Evolutionary conservation across 192 early-diverging fungal species (phyloP), one percentile per base, ranked within the genome.

Genomic region (Lobosporangium transversale): DNA sequence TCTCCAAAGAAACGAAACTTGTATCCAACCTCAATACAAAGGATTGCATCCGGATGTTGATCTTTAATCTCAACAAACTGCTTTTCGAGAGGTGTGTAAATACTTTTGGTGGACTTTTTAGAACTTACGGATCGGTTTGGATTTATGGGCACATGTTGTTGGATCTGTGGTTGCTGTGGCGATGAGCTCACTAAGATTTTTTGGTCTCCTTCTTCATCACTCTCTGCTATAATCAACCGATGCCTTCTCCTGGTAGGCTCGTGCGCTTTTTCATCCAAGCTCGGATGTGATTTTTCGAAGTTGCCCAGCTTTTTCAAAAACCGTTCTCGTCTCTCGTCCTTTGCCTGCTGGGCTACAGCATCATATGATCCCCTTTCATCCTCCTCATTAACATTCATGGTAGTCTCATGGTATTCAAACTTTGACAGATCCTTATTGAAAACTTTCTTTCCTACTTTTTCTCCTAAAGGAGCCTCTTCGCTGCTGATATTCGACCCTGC

Each of bases 1-100:
- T 94, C 89, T 37, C 87, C 94, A 86, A 97, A 97, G 57, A 97
- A 95, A 14, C 93, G 83, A 79, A 83, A 97, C 80, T 94, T 94
- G 86, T 97, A 96, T n/a, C 95, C 95, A 12, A 97, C 95, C 70
- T 97, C 95, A 4, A 97, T 88, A 1, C 89, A 87, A 36, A 97
- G 84, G 18, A 97, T 57, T 29, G 86, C 84, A 63, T 89, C 90
- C 1, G 92, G 90, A 70, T 95, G 73, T 49, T 84, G 61, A 17
- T 75, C 68, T 68, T 93, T 94, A 30, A 94, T 81, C 12, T 92
- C 90, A 20, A 93, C 75, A 53, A 89, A 91, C 65, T 97, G 95
- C 23, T 81, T 57, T 70, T 97, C 95, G 24, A 97, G 81, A 17
- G 95, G 94, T 14, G 94, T 97, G 68, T 89, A 91, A 35, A 84